Conservation (phyloP, 495 filamentous ascomycete genomes). For the Penicillium dipodomyicola region DNA sequence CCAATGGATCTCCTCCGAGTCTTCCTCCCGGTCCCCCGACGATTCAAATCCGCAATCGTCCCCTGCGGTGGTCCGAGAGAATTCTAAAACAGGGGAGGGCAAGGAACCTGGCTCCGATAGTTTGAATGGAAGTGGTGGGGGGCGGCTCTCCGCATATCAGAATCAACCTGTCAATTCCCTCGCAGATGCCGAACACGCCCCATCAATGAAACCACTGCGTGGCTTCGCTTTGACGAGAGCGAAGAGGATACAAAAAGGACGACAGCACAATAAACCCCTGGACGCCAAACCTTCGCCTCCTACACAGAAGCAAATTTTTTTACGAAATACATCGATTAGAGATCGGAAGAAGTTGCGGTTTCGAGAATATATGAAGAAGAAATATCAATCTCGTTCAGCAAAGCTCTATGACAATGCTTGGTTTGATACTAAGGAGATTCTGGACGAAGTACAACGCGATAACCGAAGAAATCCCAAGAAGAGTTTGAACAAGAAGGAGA, state of each 20-base stretch:
- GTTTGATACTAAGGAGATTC: constrained; percentile 26
- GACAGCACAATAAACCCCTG: not conserved
- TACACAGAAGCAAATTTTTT: not conserved
- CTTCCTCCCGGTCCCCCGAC: not conserved
- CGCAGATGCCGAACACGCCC: not conserved
- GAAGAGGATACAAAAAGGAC: constrained; percentile 2
- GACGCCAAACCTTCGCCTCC: not conserved
- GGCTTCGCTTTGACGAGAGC: not conserved
- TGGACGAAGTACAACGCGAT: constrained; percentile 25
- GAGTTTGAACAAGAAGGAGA: constrained; percentile 27
- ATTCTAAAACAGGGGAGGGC: no score
- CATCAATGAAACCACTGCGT: not conserved
- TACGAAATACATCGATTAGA: constrained; percentile 17
- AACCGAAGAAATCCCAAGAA: constrained; percentile 10
- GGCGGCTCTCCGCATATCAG: not conserved
- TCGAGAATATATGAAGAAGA: constrained; percentile 21
- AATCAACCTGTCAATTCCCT: not conserved
- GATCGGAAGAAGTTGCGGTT: constrained; percentile 34
- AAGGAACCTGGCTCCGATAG: not conserved
- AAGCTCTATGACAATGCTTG: constrained; percentile 18
- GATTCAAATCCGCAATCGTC: not conserved
- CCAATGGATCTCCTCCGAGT: constrained; percentile 30
- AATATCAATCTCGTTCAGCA: not conserved
- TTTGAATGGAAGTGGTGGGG: not conserved
- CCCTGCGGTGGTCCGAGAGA: not conserved